Evolutionary conservation across 2,329 filamentous ascomycete species (phyloP).

Genomic region (Cercospora sp.): DNA sequence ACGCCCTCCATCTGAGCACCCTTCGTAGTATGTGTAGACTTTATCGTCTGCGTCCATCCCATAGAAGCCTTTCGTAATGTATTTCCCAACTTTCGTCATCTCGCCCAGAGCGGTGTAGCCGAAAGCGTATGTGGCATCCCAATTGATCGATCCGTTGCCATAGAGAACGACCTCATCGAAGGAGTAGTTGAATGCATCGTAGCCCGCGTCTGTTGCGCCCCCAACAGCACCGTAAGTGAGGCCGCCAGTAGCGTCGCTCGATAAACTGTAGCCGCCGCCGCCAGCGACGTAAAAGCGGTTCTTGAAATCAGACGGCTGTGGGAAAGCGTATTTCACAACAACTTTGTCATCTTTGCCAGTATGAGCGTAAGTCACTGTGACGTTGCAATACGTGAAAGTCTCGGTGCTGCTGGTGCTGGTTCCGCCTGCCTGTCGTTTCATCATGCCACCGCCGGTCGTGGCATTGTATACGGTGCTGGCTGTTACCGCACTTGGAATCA

Average conservation of each 20-base stretch:
- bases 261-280: slow-evolving; percentile 45
- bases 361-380: slow-evolving; percentile 23
- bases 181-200: slow-evolving; percentile 48
- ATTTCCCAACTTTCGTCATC: slow-evolving; percentile 50
- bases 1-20: slow-evolving; percentile 55
- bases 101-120: slow-evolving; percentile 54
- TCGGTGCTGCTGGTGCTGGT: slow-evolving; percentile 47
- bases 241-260: slow-evolving; percentile 41
- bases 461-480: slow-evolving; percentile 41
- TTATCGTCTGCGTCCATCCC: slow-evolving; percentile 22
- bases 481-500: slow-evolving; percentile 43
- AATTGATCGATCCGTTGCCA: slow-evolving; percentile 53
- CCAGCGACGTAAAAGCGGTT: slow-evolving; percentile 51
- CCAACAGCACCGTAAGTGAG: slow-evolving; percentile 50
- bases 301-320: slow-evolving; percentile 47
- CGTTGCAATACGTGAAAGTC: slow-evolving; percentile 25
- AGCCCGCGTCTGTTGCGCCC: slow-evolving; percentile 53
- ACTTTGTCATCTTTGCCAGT: slow-evolving; percentile 35
- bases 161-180: slow-evolving; percentile 37
- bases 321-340: slow-evolving; percentile 33
- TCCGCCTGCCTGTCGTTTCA: slow-evolving; percentile 36
- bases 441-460: slow-evolving; percentile 34
- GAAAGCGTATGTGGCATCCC: slow-evolving; percentile 52
- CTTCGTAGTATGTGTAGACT: slow-evolving; percentile 49
- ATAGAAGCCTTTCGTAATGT: slow-evolving; percentile 44